Conservation (phyloP, 495 filamentous ascomycete species). For the Neurospora africana region DNA sequence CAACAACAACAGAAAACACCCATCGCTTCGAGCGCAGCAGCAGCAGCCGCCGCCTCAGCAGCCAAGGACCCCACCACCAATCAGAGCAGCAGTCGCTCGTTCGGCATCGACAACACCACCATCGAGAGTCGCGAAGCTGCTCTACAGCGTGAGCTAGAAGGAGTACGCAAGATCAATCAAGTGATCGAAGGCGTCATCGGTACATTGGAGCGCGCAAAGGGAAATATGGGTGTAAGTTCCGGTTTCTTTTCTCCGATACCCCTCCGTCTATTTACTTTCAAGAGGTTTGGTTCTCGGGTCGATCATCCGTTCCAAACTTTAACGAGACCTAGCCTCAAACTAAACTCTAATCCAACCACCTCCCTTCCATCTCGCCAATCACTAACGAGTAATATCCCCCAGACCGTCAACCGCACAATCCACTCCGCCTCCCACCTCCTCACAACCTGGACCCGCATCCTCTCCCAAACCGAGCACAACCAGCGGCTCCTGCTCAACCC, state of each 20-base stretch:
- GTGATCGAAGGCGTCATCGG: slow-evolving; percentile 76
- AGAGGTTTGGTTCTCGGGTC: neutral
- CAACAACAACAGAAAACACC: neutral
- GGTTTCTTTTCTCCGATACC: neutral
- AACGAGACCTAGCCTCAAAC: neutral
- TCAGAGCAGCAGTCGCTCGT: slow-evolving; percentile 31
- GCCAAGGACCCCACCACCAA: slow-evolving; percentile 35
- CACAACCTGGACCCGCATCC: slow-evolving; percentile 89
- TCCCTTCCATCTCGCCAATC: neutral
- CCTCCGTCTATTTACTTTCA: neutral
- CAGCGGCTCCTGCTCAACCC: slow-evolving; percentile 83
- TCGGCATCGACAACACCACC: slow-evolving; percentile 40
- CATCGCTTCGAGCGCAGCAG: slow-evolving; percentile 3
- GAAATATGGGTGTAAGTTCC: slow-evolving; percentile 74
- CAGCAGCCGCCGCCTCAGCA: slow-evolving; percentile 9
- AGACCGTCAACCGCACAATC: slow-evolving; percentile 83
- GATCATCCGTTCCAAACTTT: neutral
- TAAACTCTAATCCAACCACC: neutral
- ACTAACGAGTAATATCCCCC: neutral
- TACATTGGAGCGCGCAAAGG: slow-evolving; percentile 68
- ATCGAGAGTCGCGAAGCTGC: slow-evolving; percentile 58
- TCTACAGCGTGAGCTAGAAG: slow-evolving; percentile 67
- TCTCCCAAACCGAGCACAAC: slow-evolving; percentile 95
- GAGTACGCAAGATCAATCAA: slow-evolving; percentile 72
- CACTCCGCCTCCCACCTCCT: slow-evolving; percentile 84